Evolutionary conservation across 306 rosid species (phyloP), one percentile per base, ranked within the genome.

Genomic region (Cicer bijugum): DNA sequence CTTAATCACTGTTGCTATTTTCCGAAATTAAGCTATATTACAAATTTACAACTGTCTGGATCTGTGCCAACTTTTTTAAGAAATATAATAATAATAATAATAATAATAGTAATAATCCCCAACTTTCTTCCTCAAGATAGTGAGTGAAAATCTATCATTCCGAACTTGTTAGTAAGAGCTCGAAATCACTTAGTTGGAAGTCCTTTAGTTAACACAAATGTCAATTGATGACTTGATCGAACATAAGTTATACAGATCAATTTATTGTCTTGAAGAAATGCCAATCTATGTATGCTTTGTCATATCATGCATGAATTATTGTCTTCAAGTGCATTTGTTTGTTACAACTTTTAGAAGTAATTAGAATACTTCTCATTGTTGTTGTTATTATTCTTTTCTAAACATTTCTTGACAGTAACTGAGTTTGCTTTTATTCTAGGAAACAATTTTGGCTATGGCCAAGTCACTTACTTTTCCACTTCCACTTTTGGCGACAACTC

Each of bases 381-480:
- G 3, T 42, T 67, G 38, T 40, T 53, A 43, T 75, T 83, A 39
- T 72, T 67, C 78, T 68, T 67, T 76, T 63, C 45, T 53, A 20
- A 50, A 58, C 63, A 51, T 65, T 47, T 81, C 58, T 44, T 8
- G 16, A 47, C 48, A 40, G 79, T 64, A 37, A 53, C 35, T 28
- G 75, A 45, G 51, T 75, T 69, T 82, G 43, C 75, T 70, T 75
- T 66, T 80, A 19, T 80, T 88, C 67, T 57, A 93, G 98, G 91
- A 86, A 74, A 55, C 72, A 78, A 75, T 93, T 80, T 78, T 93
- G 92, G 88, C 82, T 83, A 74, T 73, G 83, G 91, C 96, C 63
- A 91, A 91, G 85, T 85, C 88, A n/a, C 86, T 86, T 58, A 65
- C 85, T 16, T 93, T 91, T 86, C 98, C 98, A 69, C 92, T 89